phyloP scores from a whole-genome alignment of 768 basidiomycete genomes.

The Mrakia hoshinonis region DNA sequence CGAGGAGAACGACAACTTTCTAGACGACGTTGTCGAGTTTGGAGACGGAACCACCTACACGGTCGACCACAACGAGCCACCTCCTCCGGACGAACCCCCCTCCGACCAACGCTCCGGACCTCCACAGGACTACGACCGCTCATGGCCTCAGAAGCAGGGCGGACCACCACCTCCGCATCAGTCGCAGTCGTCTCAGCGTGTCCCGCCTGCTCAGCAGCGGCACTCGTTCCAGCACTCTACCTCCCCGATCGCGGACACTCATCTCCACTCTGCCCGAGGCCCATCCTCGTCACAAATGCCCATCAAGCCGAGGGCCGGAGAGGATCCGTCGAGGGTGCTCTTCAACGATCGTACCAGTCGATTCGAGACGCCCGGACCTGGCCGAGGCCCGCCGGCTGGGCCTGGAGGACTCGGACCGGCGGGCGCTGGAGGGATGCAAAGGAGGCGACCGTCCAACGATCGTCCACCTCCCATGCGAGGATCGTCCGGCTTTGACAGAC shows the following conservation, averaged over 20 bases:
- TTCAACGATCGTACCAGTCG: slow-evolving; percentile 92
- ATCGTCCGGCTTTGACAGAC: background rate
- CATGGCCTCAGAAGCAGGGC: slow-evolving; percentile 64
- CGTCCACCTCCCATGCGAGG: background rate
- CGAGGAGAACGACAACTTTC: slow-evolving; percentile 75
- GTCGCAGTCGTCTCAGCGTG: slow-evolving; percentile 32
- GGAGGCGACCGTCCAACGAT: background rate
- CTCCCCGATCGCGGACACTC: background rate
- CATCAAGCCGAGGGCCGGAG: slow-evolving; percentile 47
- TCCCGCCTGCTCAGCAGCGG: slow-evolving; percentile 37
- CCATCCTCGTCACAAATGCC: slow-evolving; percentile 35
- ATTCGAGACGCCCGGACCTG: slow-evolving; percentile 57
- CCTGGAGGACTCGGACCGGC: background rate
- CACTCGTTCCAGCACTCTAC: slow-evolving; percentile 3
- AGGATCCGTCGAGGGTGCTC: slow-evolving; percentile 61
- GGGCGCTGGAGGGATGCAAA: background rate
- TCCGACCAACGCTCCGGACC: slow-evolving; percentile 52
- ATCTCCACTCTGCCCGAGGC: background rate
- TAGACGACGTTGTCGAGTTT: slow-evolving; percentile 86
- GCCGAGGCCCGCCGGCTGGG: background rate
- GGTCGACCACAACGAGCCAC: slow-evolving; percentile 41
- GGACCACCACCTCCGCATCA: background rate
- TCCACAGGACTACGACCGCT: slow-evolving; percentile 82
- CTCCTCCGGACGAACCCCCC: slow-evolving; percentile 29
- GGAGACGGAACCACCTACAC: slow-evolving; percentile 89